Base-by-base conservation (phyloP, 1,139 yeast genomes). In the Nakaseomyces delphensis region DNA sequence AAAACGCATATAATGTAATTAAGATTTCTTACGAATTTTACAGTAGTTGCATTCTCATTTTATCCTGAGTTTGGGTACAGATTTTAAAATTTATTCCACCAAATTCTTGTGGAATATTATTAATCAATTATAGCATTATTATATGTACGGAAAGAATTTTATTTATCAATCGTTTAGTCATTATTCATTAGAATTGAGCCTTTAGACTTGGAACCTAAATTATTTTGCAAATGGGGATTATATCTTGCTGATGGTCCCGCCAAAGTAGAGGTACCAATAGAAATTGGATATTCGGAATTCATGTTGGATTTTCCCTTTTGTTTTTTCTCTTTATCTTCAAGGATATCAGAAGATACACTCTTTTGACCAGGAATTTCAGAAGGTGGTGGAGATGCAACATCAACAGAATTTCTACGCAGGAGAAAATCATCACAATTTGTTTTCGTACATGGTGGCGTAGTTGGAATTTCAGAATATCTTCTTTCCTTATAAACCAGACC, bases 391-490 rank as follows among this genome's bases (percentile, higher is more conserved):
- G 44, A 46, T 36, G 41, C 51, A 39, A 44, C 47, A 28, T 41
- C 48, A 39, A 43, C 47, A 27, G 42, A 46, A 35, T 44, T 45
- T 39, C 47, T 50, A 23, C 47, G 54, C 5, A 46, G 39, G 16
- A 48, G 39, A 19, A 53, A 46, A 27, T 53, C 57, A 33, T 33
- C 27, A 10, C 27, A 21, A n/a, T 33, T 33, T 8, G 37, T 20
- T n/a, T 48, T 51, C 9, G 53, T 48, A 23, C 52, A 45, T 2
- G 69, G 63, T 3, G 85, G 85, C 0, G 83, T 83, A 0, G 87
- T 81, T 16, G 91, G 91, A 10, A 82, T 77, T 16, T 81, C 83
- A 1, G 82, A 74, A 54, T 77, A 81, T 52, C 79, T 77, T 43
- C 87, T 64, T 54, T 81, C 85, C 50, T 73, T 71, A 54, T 72